Evolutionary conservation across 2,329 filamentous ascomycete species (phyloP).

Genomic region (Cadophora sp.): DNA sequence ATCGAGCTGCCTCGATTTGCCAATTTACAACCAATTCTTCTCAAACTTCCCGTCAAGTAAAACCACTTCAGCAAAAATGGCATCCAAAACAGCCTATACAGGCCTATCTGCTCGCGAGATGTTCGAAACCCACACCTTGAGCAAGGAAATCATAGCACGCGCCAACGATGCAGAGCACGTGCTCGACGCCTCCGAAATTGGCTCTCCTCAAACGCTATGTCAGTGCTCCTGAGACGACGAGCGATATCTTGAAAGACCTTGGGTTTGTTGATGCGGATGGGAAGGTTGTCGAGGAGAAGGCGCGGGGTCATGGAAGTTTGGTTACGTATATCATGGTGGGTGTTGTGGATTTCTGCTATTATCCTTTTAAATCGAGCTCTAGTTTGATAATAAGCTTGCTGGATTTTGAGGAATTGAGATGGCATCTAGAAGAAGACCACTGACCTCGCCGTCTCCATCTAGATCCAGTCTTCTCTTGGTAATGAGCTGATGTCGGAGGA

Average conservation of each 20-base stretch:
- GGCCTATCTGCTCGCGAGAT: background rate
- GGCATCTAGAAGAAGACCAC: too few relatives aligned
- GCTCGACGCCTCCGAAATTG: background rate
- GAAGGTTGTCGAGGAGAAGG: background rate
- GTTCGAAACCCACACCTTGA: constrained; percentile 1
- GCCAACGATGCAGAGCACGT: background rate
- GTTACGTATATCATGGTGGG: background rate
- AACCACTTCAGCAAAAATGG: background rate
- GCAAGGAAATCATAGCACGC: constrained; percentile 7
- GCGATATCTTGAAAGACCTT: background rate
- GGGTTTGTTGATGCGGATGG: background rate
- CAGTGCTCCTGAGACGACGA: background rate
- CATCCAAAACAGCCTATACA: background rate
- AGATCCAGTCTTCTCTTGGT: background rate
- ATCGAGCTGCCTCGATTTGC: too few relatives aligned
- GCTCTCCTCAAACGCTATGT: background rate
- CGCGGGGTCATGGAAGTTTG: background rate
- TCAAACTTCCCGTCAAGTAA: too few relatives aligned
- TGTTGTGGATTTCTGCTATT: too few relatives aligned
- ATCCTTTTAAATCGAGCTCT: too few relatives aligned
- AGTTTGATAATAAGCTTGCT: too few relatives aligned
- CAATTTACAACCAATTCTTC: too few relatives aligned
- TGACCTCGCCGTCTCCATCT: too few relatives aligned
- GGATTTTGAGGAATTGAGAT: too few relatives aligned
- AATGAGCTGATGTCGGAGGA: background rate